Evolutionary conservation across 2,329 filamentous ascomycete genomes (phyloP), one percentile per base, ranked within the genome.

Genomic region (Metarhizium anisopliae): DNA sequence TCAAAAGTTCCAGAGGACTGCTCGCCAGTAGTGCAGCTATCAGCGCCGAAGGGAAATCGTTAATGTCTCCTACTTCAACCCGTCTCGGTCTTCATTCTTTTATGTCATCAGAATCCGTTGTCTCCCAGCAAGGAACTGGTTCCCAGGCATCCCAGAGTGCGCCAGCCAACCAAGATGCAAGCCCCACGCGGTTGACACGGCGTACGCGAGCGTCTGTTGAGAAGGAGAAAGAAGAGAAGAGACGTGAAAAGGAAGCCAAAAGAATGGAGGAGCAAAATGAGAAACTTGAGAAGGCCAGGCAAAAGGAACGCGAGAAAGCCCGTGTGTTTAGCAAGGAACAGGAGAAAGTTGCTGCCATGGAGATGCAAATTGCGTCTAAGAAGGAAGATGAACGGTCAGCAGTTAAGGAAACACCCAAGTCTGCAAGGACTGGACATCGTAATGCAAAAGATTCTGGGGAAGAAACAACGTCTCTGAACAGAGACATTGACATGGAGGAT

Each of bases 1-100:
- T 96, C 63, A 92, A 91, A 71, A 89, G 86, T 55, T 94, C 92
- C 4, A 93, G 89, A 69, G 89, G 87, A 14, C 81, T 96, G 51
- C 86, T 96, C 59, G 90, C 87, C 18, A 95, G 88, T 62, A 93
- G 83, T 62, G 83, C 82, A 2, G 81, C 78, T 16, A 72, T 82
- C 42, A 85, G 82, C 62, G 82, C 82, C 0, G 83, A 86, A 61
- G 80, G 80, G 7, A 86, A 85, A 61, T 75, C 77, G 0, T 66
- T 84, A 6, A 65, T 83, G 20, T 84, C 82, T 4, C 78, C 83
- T 3, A 78, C 81, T 3, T 71, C 72, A 6, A 67, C 71, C 14
- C 74, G 75, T 14, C 66, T 82, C 2, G 78, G 70, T 13, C 60
- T 75, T 7, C 72, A 78, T 50, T 55, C 69, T 2, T 70, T 67